Percentiles rank a stretch among this genome's conserved stretches.
These are phyloP conservation scores for Leucaena leucocephala DNA, from an alignment of 306 rosid genomes.

Conservation along the genomic window DNA sequence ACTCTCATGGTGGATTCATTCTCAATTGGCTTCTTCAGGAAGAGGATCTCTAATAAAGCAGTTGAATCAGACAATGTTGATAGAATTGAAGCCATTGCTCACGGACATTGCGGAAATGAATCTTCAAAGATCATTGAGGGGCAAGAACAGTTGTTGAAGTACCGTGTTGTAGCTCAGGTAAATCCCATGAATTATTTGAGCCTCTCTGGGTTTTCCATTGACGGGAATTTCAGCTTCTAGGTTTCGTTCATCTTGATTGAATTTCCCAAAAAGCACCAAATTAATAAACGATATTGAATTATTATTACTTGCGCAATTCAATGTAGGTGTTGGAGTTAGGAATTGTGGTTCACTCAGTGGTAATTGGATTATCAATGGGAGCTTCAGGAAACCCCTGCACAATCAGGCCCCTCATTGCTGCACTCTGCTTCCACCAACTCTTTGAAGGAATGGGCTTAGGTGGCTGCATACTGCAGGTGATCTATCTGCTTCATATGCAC, in stretches of 20 bases:
- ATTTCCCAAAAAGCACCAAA: not conserved
- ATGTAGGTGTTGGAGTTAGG: constrained; percentile 67
- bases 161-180: constrained; percentile 17
- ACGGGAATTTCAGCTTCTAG: not conserved
- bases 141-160: constrained; percentile 3
- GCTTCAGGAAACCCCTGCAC: constrained; percentile 74
- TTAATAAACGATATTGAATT: not conserved
- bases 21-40: constrained; percentile 29
- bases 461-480: constrained; percentile 74
- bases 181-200: not conserved
- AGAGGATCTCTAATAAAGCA: not conserved
- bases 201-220: not conserved
- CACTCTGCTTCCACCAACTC: constrained; percentile 79
- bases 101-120: not conserved
- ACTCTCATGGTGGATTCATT: constrained; percentile 68
- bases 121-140: not conserved
- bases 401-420: constrained; percentile 67
- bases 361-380: constrained; percentile 76
- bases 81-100: not conserved
- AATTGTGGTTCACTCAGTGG: constrained; percentile 79
- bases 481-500: not conserved
- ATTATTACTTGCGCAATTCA: not conserved
- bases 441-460: constrained; percentile 81
- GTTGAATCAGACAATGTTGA: not conserved
- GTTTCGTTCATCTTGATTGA: not conserved